A percentile compares a stretch with the other conserved stretches of the same genome.
phyloP scores from a whole-genome alignment of 371 early-diverging fungal genomes.

The Mucor indicus region DNA sequence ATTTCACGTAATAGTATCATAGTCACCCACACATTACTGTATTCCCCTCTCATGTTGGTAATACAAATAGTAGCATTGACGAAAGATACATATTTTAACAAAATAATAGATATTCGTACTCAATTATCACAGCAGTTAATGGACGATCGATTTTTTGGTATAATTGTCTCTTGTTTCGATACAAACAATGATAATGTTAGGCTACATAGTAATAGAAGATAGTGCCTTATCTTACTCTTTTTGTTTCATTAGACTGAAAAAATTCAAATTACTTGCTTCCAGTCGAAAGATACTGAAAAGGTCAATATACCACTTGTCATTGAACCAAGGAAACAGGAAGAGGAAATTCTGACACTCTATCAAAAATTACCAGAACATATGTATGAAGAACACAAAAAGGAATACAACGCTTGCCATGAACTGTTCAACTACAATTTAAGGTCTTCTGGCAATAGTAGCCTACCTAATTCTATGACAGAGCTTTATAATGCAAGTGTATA shows the following conservation, averaged over 20 bases:
- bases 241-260: slow-evolving; percentile 34
- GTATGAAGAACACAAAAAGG: slow-evolving; percentile 50
- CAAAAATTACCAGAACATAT: slow-evolving; percentile 43
- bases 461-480: slow-evolving; percentile 37
- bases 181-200: slow-evolving; percentile 44
- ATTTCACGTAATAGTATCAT: slow-evolving; percentile 40
- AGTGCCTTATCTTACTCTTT: too few relatives aligned
- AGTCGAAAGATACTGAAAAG: slow-evolving; percentile 24
- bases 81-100: too few relatives aligned
- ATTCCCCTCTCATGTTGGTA: slow-evolving; percentile 71
- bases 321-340: slow-evolving; percentile 17
- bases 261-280: slow-evolving; percentile 58
- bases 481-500: slow-evolving; percentile 59
- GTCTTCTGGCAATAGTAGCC: background rate
- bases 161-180: slow-evolving; percentile 72
- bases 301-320: slow-evolving; percentile 44
- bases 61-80: too few relatives aligned
- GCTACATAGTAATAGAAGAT: too few relatives aligned
- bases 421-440: slow-evolving; percentile 7
- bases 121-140: slow-evolving; percentile 67
- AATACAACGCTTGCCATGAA: slow-evolving; percentile 18
- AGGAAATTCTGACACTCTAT: slow-evolving; percentile 13
- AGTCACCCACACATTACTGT: slow-evolving; percentile 79
- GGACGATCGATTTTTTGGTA: slow-evolving; percentile 66
- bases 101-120: slow-evolving; percentile 63